Evolutionary conservation across 2,329 filamentous ascomycete species (phyloP).

Genomic region (Talaromyces piceae): DNA sequence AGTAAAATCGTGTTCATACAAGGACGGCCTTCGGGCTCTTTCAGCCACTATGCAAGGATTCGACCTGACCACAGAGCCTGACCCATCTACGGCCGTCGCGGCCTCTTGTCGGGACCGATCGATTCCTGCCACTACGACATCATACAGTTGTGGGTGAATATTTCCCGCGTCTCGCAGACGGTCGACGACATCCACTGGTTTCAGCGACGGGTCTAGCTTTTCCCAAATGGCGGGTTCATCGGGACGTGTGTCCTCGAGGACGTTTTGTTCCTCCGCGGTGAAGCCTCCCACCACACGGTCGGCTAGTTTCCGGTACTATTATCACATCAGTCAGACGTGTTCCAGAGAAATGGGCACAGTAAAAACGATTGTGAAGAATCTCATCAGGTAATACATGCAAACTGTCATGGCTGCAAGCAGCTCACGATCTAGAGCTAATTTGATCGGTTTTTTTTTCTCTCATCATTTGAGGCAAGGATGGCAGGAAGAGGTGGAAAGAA

Average conservation of each 20-base stretch:
- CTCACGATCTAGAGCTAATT: constrained; percentile 85
- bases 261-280: constrained; percentile 22
- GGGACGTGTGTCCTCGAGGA: constrained; percentile 24
- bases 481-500: constrained; percentile 5
- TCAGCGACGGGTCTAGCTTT: constrained; percentile 53
- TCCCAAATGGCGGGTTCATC: constrained; percentile 24
- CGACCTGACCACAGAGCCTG: constrained; percentile 23
- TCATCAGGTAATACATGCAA: constrained; percentile 50
- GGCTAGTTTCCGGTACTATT: constrained; percentile 31
- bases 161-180: constrained; percentile 54
- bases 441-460: constrained; percentile 39
- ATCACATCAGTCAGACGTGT: constrained; percentile 20
- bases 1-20: constrained; percentile 84
- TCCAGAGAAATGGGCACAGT: constrained; percentile 11
- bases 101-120: constrained; percentile 10
- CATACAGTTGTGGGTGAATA: constrained; percentile 51
- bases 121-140: constrained; percentile 28
- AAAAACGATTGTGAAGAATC: constrained; percentile 22
- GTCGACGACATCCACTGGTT: constrained; percentile 53
- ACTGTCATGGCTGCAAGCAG: constrained; percentile 55
- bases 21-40: constrained; percentile 54
- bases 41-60: constrained; percentile 34
- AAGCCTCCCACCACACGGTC: constrained; percentile 22
- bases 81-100: constrained; percentile 15
- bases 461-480: constrained; percentile 34